phyloP scores from a whole-genome alignment of 805 yeast genomes.

The Saccharomyces mikatae region DNA sequence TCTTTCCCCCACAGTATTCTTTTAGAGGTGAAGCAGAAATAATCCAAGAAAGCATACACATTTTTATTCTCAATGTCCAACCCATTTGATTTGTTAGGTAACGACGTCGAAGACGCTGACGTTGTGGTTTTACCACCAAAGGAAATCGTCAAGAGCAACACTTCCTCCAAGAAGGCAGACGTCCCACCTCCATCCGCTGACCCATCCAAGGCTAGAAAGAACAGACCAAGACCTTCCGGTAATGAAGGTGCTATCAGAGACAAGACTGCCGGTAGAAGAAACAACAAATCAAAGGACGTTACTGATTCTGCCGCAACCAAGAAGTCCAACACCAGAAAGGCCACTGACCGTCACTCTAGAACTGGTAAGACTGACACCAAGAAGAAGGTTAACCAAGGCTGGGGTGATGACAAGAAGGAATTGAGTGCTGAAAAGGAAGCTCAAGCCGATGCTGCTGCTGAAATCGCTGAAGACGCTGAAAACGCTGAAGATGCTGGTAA shows the following conservation, averaged over 20 bases:
- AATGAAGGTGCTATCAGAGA: conserved; percentile 81
- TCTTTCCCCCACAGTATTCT: neutral
- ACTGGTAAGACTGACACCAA: conserved; percentile 75
- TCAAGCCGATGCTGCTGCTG: conserved; percentile 59
- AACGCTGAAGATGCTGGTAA: conserved; percentile 37
- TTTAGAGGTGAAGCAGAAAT: neutral
- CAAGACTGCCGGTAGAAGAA: conserved; percentile 61
- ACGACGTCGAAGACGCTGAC: conserved; percentile 79
- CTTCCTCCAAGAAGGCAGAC: conserved; percentile 82
- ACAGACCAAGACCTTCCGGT: conserved; percentile 64
- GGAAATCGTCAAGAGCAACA: conserved; percentile 73
- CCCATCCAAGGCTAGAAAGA: conserved; percentile 69
- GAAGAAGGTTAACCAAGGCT: conserved; percentile 76
- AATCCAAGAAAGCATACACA: neutral
- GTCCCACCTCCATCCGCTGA: conserved; percentile 75
- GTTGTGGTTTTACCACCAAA: conserved; percentile 43
- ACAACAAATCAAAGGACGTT: conserved; percentile 41
- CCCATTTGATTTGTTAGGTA: conserved; percentile 75
- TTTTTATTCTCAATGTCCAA: conserved; percentile 31
- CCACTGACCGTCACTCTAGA: conserved; percentile 79
- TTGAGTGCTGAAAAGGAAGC: conserved; percentile 56
- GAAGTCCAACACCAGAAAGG: conserved; percentile 45
- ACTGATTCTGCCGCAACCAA: conserved; percentile 49
- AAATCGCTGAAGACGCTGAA: conserved; percentile 44
- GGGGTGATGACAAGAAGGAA: conserved; percentile 78